Base-by-base conservation (phyloP, 768 basidiomycete species). In the Serendipita indica region DNA sequence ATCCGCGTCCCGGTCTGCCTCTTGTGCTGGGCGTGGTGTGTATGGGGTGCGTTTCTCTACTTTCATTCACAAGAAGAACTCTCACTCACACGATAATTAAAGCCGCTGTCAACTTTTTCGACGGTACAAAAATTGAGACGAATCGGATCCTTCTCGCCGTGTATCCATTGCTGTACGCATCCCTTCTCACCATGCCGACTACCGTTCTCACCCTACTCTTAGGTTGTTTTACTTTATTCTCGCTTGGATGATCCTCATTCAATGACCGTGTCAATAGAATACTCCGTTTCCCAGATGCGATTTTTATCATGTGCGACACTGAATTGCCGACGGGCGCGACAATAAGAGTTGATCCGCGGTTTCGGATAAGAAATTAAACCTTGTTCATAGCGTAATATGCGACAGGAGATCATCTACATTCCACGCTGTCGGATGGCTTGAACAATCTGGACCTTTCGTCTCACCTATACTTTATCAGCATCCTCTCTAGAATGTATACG, bases 201-300 rank as follows among this genome's bases (percentile, higher is more conserved):
- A 57, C 58, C 65, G 33, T 13, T 3, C 35, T 27, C 58, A 20
- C 4, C 39, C n/a, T 52, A 33, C 13, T 39, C 41, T 1, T 63
- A 89, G 89, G 41, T 73, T 96, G 32, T 94, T 96, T 70, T 96
- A 93, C 68, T 93, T 93, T 71, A 82, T 94, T 64, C 73, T 96
- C 37, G 89, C 90, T 2, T 94, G 91, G 91, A 94, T 94, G 91
- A 93, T 94, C 64, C 75, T 94, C 65, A 93, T 94, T 63, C 88
- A 91, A 70, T 93, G 69, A 28, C 5, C 41, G 18, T 6, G 16
- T n/a, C 16, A n/a, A n/a, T n/a, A n/a, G n/a, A n/a, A n/a, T n/a
- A n/a, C n/a, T n/a, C n/a, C n/a, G n/a, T n/a, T n/a, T n/a, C n/a
- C n/a, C n/a, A n/a, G n/a, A n/a, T n/a, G n/a, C n/a, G n/a, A n/a